These are phyloP conservation scores for Quercus wislizeni DNA, from an alignment of 306 rosid genomes.

Conservation along the genomic window DNA sequence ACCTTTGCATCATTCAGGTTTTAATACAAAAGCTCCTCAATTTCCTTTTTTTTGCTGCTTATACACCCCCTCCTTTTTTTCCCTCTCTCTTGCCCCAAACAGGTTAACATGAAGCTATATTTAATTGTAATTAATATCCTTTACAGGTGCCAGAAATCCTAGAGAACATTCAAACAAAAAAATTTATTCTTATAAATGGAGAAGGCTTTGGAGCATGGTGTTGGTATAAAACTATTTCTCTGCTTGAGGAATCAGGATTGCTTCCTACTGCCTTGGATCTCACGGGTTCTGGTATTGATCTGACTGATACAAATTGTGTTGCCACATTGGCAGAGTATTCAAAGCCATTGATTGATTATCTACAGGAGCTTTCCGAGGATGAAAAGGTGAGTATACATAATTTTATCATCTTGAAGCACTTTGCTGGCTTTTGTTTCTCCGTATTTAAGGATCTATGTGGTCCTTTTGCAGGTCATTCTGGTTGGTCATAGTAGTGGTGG, in stretches of 20 bases:
- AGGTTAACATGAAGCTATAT: not conserved
- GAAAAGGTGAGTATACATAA: slow-evolving; percentile 58
- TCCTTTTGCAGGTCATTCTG: slow-evolving; percentile 67
- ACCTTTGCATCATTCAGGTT: not conserved
- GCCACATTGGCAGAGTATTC: slow-evolving; percentile 73
- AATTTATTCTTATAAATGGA: slow-evolving; percentile 76
- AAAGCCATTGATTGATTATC: slow-evolving; percentile 74
- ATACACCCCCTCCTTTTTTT: not conserved
- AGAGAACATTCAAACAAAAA: slow-evolving; percentile 62
- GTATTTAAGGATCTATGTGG: slow-evolving; percentile 19
- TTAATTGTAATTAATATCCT: slow-evolving; percentile 5
- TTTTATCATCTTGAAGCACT: slow-evolving; percentile 15
- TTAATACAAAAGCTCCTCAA: not conserved
- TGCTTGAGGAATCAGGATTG: slow-evolving; percentile 79
- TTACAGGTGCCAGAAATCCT: slow-evolving; percentile 53
- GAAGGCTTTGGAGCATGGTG: slow-evolving; percentile 99
- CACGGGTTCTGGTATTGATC: slow-evolving; percentile 90
- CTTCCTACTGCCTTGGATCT: slow-evolving; percentile 83
- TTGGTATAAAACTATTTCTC: slow-evolving; percentile 89
- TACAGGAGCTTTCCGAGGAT: slow-evolving; percentile 71
- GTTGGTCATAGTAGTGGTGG: slow-evolving; percentile 98
- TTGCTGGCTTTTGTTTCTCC: slow-evolving; percentile 2
- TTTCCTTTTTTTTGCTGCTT: not conserved
- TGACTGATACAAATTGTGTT: slow-evolving; percentile 63
- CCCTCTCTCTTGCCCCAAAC: not conserved